Evolutionary conservation across 371 early-diverging fungal species (phyloP), one percentile per base, ranked within the genome.

Genomic region (Mucor sp.): DNA sequence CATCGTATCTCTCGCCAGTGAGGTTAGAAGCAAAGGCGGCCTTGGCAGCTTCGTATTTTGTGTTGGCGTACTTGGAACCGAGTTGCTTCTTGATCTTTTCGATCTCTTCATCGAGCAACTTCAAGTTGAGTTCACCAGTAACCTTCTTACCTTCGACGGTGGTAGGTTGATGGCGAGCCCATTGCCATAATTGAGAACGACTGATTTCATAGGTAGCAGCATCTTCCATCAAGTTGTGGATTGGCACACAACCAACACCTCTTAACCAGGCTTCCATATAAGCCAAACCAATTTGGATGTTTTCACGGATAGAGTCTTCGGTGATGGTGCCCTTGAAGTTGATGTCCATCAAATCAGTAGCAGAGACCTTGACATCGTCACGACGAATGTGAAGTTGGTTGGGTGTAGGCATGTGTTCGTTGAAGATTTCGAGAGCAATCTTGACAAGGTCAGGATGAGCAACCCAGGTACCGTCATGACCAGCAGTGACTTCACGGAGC

Each of bases 191-290:
- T 84, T 98, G 98, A 28, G 95, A 93, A 55, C 98, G 90, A 11
- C 96, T 94, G 72, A 98, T 98, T 85, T 98, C 99, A 44, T 97
- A 97, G 1, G 99, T 98, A 37, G 99, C 83, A 25, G 79, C 77
- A 65, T 83, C 83, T 60, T 83, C 83, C 79, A 83, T 83, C 30
- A 71, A 60, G 62, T 67, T 61, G 55, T 78, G 91, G 79, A 98
- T 96, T 41, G 99, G 99, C n/a, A 98, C 98, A 78, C 98, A 97
- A 19, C 99, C 99, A 60, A 85, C 81, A 32, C 97, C 99, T 70
- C 94, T 89, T 59, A 98, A 87, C 99, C 99, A 98, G 44, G 96
- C 89, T 83, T 95, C 96, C 91, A 96, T 97, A 83, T 98, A 98
- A 65, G 89, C 83, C 58, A 98, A 85, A 47, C 93, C 94, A 50